Base-by-base conservation (phyloP, 2,329 filamentous ascomycete species). In the Colletotrichum tanaceti region DNA sequence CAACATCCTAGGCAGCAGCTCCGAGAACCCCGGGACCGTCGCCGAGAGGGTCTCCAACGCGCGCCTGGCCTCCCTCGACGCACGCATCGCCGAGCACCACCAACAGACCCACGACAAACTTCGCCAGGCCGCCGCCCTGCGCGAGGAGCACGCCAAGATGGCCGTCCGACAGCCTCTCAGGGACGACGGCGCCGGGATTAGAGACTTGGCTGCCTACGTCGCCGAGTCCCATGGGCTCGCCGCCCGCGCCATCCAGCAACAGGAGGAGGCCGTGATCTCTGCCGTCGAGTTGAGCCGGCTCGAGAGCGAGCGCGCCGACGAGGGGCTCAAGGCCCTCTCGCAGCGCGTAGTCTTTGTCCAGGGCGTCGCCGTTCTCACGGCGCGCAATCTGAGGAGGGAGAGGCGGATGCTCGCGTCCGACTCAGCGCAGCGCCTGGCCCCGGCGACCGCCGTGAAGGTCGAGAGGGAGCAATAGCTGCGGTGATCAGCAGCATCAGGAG, bases 41-140 rank as follows among this genome's bases (percentile, higher is more conserved):
- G 58, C 38, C 20, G 47, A 53, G 32, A 18, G 9, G 10, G 28
- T 38, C 46, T 10, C 28, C 4, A 24, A 24, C 9, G 16, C 11
- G 46, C 11, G 39, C 11, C 22, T 39, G 11, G 20, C 46, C 16
- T 28, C 28, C 18, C 14, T 54, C 41, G 46, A n/a, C 39, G 49
- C 22, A 20, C 46, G 35, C 2, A 55, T 54, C 28, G 49, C 59
- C 22, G 2, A 22, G 10, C 46, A 46, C 35, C 59, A 39, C 18
- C 32, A 20, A 18, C 32, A 32, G 14, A 43, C 63, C 22, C 24
- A 16, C 11, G 61, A 68, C 61, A 65, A 65, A 46, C 44, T 65
- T n/a, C 22, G 47, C 6, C 65, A 65, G 35, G 47, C 62, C 7
- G 41, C 44, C 14, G 14, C 41, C n/a, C 60, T 68, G 3, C 61